A percentile compares a stretch with the other conserved stretches of the same genome.
Evolutionary conservation across 805 yeast species (phyloP).

Genomic region (Wickerhamiella azymoides): DNA sequence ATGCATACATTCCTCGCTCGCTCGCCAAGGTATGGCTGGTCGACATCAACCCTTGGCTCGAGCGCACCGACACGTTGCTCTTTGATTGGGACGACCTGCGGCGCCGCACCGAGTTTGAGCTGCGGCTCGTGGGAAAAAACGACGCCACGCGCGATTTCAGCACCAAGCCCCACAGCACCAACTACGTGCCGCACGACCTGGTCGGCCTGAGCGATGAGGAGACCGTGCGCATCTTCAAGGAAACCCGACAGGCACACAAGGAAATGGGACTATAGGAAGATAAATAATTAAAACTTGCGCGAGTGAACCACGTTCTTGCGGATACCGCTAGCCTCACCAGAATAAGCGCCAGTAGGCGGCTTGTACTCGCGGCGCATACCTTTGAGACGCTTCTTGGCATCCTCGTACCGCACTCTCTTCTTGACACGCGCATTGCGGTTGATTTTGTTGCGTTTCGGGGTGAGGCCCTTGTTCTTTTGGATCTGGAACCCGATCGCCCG

Average conservation of each 20-base stretch:
- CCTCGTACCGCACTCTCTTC: constrained; percentile 93
- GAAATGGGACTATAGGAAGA: background rate
- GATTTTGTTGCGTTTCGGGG: constrained; percentile 85
- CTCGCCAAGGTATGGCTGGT: constrained; percentile 50
- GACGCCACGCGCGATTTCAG: constrained; percentile 62
- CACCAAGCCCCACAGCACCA: constrained; percentile 71
- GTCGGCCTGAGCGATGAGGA: constrained; percentile 36
- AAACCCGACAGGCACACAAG: background rate
- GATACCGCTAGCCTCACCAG: constrained; percentile 94
- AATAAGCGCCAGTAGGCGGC: constrained; percentile 61
- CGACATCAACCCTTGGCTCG: constrained; percentile 76
- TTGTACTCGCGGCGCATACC: constrained; percentile 84
- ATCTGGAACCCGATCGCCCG: constrained; percentile 93
- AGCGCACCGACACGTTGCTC: constrained; percentile 63
- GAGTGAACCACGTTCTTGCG: constrained; percentile 85
- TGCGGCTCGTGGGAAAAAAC: constrained; percentile 54
- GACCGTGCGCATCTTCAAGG: constrained; percentile 14
- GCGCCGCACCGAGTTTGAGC: constrained; percentile 25
- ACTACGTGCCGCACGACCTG: constrained; percentile 82
- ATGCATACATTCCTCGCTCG: constrained; percentile 71
- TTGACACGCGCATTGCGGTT: constrained; percentile 92
- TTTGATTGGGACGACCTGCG: constrained; percentile 74
- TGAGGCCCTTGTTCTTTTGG: constrained; percentile 88
- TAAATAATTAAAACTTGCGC: constrained; percentile 41
- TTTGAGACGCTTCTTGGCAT: constrained; percentile 85